Percentiles rank a stretch among this genome's conserved stretches.
Conservation (phyloP, 306 rosid species). For the Corylus americana region DNA sequence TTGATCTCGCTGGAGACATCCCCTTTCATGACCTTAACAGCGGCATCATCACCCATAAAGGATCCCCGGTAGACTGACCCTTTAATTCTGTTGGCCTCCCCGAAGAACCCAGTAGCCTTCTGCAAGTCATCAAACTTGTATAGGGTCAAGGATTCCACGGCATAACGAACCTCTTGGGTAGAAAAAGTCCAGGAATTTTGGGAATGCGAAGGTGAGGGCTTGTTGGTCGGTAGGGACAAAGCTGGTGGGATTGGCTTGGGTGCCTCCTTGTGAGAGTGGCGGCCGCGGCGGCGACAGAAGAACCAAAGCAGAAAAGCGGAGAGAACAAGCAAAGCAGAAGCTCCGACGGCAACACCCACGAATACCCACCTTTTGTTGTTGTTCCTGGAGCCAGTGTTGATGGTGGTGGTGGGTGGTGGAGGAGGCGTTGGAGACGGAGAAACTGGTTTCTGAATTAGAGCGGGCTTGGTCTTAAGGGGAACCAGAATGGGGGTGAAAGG, state of each 20-base stretch:
- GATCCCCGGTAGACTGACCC: constrained; percentile 63
- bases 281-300: constrained; percentile 20
- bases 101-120: constrained; percentile 47
- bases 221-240: constrained; percentile 1
- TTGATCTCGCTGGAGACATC: constrained; percentile 66
- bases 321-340: constrained; percentile 29
- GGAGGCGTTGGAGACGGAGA: constrained; percentile 27
- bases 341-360: constrained; percentile 50
- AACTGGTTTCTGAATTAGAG: background rate
- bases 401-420: background rate
- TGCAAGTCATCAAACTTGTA: constrained; percentile 52
- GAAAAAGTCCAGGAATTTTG: constrained; percentile 40
- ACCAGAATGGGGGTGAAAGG: constrained; percentile 55
- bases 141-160: constrained; percentile 56
- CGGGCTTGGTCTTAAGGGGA: constrained; percentile 47
- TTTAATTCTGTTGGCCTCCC: constrained; percentile 49
- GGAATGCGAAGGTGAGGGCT: background rate
- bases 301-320: constrained; percentile 18
- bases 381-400: background rate
- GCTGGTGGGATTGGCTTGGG: constrained; percentile 7
- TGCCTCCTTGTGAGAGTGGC: background rate
- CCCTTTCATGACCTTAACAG: constrained; percentile 65
- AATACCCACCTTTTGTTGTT: constrained; percentile 52
- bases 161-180: constrained; percentile 47
- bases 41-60: constrained; percentile 73